phyloP scores from a whole-genome alignment of 2,329 filamentous ascomycete species.

The Aspergillus pseudoviridinutans region DNA sequence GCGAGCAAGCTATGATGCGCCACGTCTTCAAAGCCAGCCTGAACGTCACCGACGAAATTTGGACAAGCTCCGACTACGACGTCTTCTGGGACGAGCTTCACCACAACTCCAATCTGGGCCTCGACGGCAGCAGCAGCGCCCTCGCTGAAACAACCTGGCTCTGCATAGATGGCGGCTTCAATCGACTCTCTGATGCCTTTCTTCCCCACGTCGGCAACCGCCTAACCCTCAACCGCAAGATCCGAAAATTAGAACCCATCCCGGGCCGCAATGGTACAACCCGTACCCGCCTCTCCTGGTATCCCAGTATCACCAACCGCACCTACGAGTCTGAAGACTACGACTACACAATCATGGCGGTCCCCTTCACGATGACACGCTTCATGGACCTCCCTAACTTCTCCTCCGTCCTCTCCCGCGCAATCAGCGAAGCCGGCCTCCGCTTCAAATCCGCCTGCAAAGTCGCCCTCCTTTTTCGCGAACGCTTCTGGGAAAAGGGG shows the following conservation, averaged over 20 bases:
- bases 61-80: conserved; percentile 28
- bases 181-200: no score
- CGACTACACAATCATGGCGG: no score
- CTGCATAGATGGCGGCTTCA: no score
- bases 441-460: conserved; percentile 32
- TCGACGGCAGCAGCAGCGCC: conserved; percentile 23
- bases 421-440: conserved; percentile 23
- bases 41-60: conserved; percentile 38
- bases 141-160: no score
- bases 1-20: conserved; percentile 18
- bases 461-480: conserved; percentile 28
- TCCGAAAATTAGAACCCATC: no score
- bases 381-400: conserved; percentile 37
- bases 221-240: no score
- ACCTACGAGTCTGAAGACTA: no score
- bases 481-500: conserved; percentile 33
- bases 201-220: no score
- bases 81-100: conserved; percentile 33
- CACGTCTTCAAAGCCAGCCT: conserved; percentile 32
- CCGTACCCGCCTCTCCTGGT: no score
- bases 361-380: no score
- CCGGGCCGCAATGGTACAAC: no score
- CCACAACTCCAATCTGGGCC: conserved; percentile 31
- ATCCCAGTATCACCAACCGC: no score
- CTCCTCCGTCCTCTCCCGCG: conserved; percentile 24